These are phyloP conservation scores for Macrocybe gigantea DNA, from an alignment of 768 basidiomycete species.

Conservation along the genomic window DNA sequence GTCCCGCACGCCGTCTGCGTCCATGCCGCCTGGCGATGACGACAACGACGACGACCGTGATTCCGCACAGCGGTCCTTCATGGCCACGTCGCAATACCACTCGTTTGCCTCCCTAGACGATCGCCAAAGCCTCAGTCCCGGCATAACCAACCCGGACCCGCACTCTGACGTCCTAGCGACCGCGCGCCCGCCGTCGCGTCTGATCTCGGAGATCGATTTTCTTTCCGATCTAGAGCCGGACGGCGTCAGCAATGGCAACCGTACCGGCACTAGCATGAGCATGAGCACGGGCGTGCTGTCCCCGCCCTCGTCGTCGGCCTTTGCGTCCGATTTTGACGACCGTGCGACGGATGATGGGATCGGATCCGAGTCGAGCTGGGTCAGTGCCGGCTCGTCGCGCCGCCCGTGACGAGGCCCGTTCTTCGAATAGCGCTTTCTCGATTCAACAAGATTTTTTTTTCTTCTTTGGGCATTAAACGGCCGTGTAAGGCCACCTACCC, in stretches of 20 bases:
- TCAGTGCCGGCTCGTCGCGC: slow-evolving; percentile 5
- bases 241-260: too few relatives aligned
- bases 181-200: slow-evolving; percentile 8
- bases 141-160: too few relatives aligned
- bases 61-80: slow-evolving; percentile 4
- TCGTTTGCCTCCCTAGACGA: slow-evolving; percentile 13
- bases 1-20: too few relatives aligned
- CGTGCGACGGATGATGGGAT: slow-evolving; percentile 5
- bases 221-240: slow-evolving; percentile 12
- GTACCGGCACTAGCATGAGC: too few relatives aligned
- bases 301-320: slow-evolving; percentile 9
- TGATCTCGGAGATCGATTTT: slow-evolving; percentile 15
- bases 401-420: too few relatives aligned
- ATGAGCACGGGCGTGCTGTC: slow-evolving; percentile 8
- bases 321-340: slow-evolving; percentile 2
- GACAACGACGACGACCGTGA: background rate
- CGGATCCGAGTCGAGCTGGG: slow-evolving; percentile 15
- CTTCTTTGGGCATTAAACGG: too few relatives aligned
- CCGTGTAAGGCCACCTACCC: too few relatives aligned
- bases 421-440: too few relatives aligned
- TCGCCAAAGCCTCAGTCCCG: background rate
- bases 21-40: too few relatives aligned
- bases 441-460: too few relatives aligned
- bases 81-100: slow-evolving; percentile 10
- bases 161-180: too few relatives aligned